Conservation (phyloP, 805 yeast species). For the Suhomyces emberorum region DNA sequence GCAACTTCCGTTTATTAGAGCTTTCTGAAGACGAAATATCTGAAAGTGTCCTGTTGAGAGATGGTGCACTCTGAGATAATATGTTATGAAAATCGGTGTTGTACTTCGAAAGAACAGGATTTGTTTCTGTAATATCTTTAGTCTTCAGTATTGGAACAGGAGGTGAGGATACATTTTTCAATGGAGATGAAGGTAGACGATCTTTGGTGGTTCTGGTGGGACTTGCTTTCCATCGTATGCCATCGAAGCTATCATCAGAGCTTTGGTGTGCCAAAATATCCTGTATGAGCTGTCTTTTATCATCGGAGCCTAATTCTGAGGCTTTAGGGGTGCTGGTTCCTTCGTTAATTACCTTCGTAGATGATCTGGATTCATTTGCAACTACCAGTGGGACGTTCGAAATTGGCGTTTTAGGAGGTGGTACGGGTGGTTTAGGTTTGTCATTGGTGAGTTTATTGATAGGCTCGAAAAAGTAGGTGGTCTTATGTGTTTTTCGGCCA, state of each 20-base stretch:
- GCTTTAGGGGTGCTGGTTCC: too few species aligned
- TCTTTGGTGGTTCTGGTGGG: constrained; percentile 9
- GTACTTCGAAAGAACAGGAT: constrained; percentile 40
- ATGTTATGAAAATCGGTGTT: constrained; percentile 34
- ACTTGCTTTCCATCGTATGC: constrained; percentile 29
- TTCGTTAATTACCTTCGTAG: too few species aligned
- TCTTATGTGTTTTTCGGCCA: constrained; percentile 15
- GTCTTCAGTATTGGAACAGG: constrained; percentile 13
- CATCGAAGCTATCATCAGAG: constrained; percentile 44
- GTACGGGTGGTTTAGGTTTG: background rate
- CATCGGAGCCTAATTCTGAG: background rate
- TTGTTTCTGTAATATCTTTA: constrained; percentile 17
- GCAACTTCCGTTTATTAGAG: constrained; percentile 15
- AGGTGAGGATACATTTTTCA: constrained; percentile 4
- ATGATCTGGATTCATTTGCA: too few species aligned
- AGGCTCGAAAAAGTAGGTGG: constrained; percentile 36
- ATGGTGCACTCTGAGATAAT: constrained; percentile 28
- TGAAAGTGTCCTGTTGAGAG: constrained; percentile 30
- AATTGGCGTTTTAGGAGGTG: background rate
- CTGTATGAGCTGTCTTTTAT: background rate
- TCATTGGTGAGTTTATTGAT: constrained; percentile 21
- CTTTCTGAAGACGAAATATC: constrained; percentile 19
- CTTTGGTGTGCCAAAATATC: constrained; percentile 9
- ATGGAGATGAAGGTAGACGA: constrained; percentile 9
- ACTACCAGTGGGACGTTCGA: too few species aligned